Base-by-base conservation (phyloP, 2,329 filamentous ascomycete genomes). In the Cladosporium sp. region DNA sequence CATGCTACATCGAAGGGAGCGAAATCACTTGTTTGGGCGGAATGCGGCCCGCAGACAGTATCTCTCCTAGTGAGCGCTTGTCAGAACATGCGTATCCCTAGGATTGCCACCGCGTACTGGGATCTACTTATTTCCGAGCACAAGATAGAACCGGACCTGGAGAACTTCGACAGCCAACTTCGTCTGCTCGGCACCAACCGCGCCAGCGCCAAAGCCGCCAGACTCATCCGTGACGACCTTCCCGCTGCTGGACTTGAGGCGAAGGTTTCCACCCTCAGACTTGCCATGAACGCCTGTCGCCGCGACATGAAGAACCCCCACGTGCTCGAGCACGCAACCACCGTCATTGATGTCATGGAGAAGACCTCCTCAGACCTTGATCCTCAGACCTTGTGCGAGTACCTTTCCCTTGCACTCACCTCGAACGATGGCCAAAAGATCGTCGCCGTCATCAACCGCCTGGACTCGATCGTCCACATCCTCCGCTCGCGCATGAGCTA, bases 21-120 rank as follows among this genome's bases (percentile, higher is more conserved):
- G 8, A 50, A 45, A 19, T 27, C 46, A n/a, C 54, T 72, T 4
- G 54, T 60, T 16, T 78, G 73, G 55, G 71, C 76, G 8, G 62
- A 58, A 12, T 74, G 79, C 0, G 68, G 69, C n/a, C 78, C 77
- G 53, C 73, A 74, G 53, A 78, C 75, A 0, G 77, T 98, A 2
- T 85, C 85, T 1, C 67, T 94, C 38, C 63, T 94, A 16, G 67
- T 95, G 36, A 73, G 80, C 39, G 78, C 84, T 6, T 79, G 88
- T 45, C 70, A 76, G 11, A 75, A 79, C 27, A 77, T 83, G 27
- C 77, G 79, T 45, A 76, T 79, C 46, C 79, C 80, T 7, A 76
- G 78, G 12, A 69, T 79, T n/a, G 86, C 82, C n/a, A 69, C 78
- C 46, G 76, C 76, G 27, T 97, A 96, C 68, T 97, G 91, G 91